phyloP scores from a whole-genome alignment of 257 asterid species.

The Henckelia pumila region DNA sequence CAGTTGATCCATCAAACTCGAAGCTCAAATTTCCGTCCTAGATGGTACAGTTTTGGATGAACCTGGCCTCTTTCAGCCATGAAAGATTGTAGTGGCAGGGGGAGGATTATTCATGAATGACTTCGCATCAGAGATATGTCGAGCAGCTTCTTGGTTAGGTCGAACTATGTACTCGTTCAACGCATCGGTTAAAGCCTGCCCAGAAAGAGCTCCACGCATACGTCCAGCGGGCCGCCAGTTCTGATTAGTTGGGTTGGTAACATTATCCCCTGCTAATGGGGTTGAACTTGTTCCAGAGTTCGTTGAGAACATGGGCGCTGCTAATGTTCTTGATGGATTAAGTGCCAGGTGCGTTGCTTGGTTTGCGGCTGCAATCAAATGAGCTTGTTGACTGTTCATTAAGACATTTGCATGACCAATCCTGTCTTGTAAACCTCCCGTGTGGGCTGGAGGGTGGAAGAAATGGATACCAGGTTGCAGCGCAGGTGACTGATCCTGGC shows the following conservation, averaged over 20 bases:
- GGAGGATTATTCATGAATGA: slow-evolving; percentile 17
- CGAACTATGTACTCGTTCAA: slow-evolving; percentile 35
- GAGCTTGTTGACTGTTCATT: slow-evolving; percentile 30
- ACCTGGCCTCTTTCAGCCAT: neutral
- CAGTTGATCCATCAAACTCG: slow-evolving; percentile 18
- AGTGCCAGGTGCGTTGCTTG: slow-evolving; percentile 23
- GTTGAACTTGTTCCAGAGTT: slow-evolving; percentile 21
- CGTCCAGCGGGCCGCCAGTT: slow-evolving; percentile 47
- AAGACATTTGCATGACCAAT: slow-evolving; percentile 18
- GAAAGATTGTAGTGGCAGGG: slow-evolving; percentile 22
- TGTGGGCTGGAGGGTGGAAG: slow-evolving; percentile 24
- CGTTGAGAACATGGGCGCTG: slow-evolving; percentile 24
- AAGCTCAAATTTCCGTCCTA: slow-evolving; percentile 23
- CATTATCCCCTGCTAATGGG: slow-evolving; percentile 20
- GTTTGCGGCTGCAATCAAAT: slow-evolving; percentile 23
- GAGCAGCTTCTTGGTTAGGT: slow-evolving; percentile 41
- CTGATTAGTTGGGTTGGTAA: slow-evolving; percentile 25
- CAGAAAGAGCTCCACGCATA: slow-evolving; percentile 60
- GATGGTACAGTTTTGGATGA: neutral
- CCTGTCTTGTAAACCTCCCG: slow-evolving; percentile 26
- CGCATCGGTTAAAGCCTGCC: slow-evolving; percentile 49
- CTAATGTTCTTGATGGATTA: slow-evolving; percentile 21
- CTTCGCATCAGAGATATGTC: neutral
- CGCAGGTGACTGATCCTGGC: slow-evolving; percentile 24
- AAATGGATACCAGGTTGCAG: slow-evolving; percentile 4